Evolutionary conservation across 331 rosid species (phyloP), one percentile per base, ranked within the genome.

Genomic region (Quercus tomentella): DNA sequence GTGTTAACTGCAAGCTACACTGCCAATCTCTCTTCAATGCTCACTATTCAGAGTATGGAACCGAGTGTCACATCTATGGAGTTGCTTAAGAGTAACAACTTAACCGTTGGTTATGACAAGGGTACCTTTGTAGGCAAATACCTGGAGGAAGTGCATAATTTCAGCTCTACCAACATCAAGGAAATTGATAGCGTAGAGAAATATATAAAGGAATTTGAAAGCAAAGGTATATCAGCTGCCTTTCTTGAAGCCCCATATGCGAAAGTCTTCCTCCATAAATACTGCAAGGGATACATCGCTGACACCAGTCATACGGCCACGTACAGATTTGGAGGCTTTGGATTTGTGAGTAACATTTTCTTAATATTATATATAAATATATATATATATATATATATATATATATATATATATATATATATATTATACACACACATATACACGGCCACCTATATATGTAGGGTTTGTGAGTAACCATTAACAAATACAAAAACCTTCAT

Each of bases 11-110:
- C 97, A 52, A 84, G 94, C 83, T 92, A 92, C 88, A 89, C 92
- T 20, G 97, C 97, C 12, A 92, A 86, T 73, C 94, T 92, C 43
- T 92, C 97, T 17, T 92, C 97, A 52, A 88, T 88, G 87, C 92
- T 92, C 56, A 92, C 94, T 4, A 86, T 88, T 22, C 79, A 77
- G 43, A 72, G 73, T 17, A 66, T 89, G 70, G 23, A 56, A 71
- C 79, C 87, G 21, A 83, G 33, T 52, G 82, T 82, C 15, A 77
- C 83, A 33, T 82, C 76, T 77, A 85, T 89, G 45, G 86, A 89
- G 41, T 85, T 82, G 91, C 73, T 89, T 20, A 85, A 67, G 88
- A 78, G 16, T 69, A 84, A 78, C 43, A 83, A 84, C 79, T 56
- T 74, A 76, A 78, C 23, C 70, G 81, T 92, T 76, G 97, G 97